Evolutionary conservation across 2,329 filamentous ascomycete species (phyloP).

Genomic region (Rutstroemia sp.): DNA sequence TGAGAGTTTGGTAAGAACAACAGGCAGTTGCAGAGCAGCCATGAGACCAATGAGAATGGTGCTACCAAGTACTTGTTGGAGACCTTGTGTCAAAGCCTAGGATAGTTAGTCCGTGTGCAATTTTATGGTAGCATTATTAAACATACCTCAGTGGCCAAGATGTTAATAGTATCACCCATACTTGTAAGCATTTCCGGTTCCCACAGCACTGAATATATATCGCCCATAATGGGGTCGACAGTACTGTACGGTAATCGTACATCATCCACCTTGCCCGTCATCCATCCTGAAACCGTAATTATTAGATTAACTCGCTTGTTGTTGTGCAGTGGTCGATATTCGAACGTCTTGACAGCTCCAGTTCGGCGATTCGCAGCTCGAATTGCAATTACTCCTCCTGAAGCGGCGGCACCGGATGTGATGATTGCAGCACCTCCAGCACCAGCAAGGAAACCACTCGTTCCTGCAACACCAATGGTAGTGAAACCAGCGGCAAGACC

Average conservation of each 20-base stretch:
- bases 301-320: conserved; percentile 97
- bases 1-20: conserved; percentile 85
- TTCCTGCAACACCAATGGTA: conserved; percentile 87
- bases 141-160: conserved; percentile 86
- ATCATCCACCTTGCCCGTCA: conserved; percentile 96
- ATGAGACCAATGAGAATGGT: conserved; percentile 85
- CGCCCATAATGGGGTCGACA: conserved; percentile 94
- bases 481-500: conserved; percentile 92
- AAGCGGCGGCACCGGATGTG: conserved; percentile 79
- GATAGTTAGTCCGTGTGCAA: conserved; percentile 18
- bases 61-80: conserved; percentile 89
- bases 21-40: conserved; percentile 85
- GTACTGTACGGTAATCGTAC: conserved; percentile 94
- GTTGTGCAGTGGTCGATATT: conserved; percentile 93
- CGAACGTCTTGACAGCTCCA: conserved; percentile 90
- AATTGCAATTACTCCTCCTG: conserved; percentile 78
- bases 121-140: neutral
- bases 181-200: conserved; percentile 96
- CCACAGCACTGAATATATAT: conserved; percentile 95
- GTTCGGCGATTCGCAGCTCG: conserved; percentile 81
- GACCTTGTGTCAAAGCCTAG: conserved; percentile 85
- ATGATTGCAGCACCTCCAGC: conserved; percentile 91
- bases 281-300: conserved; percentile 93
- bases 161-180: conserved; percentile 98
- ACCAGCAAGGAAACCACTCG: conserved; percentile 80